phyloP scores from a whole-genome alignment of 2,329 filamentous ascomycete genomes.

The Fusarium sublunatum region DNA sequence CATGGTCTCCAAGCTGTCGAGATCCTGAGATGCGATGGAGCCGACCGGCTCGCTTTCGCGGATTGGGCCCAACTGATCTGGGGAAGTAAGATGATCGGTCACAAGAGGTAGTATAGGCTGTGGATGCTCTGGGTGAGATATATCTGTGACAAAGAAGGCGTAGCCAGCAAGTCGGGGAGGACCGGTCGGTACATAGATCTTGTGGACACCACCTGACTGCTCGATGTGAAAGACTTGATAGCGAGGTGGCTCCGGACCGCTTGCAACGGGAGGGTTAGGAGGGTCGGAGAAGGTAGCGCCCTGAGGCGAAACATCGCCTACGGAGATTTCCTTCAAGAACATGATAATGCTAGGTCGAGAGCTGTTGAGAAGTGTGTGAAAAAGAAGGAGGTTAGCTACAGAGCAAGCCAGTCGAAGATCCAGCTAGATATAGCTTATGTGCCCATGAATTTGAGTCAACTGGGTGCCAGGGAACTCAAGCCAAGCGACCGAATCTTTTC shows the following conservation, averaged over 20 bases:
- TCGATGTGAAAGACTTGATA: slow-evolving; percentile 39
- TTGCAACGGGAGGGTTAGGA: slow-evolving; percentile 1
- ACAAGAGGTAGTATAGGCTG: slow-evolving; percentile 15
- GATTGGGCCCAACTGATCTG: slow-evolving; percentile 20
- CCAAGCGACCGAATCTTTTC: background rate
- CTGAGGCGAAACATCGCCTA: background rate
- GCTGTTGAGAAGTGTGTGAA: background rate
- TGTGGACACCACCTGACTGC: slow-evolving; percentile 27
- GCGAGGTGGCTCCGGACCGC: slow-evolving; percentile 1
- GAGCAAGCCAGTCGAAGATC: background rate
- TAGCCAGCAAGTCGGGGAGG: slow-evolving; percentile 23
- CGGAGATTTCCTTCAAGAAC: slow-evolving; percentile 8
- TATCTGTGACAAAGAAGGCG: slow-evolving; percentile 17
- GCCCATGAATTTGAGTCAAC: background rate
- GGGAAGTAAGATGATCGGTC: slow-evolving; percentile 13
- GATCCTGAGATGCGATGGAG: slow-evolving; percentile 32
- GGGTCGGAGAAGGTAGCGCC: background rate
- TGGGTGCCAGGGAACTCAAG: slow-evolving; percentile 6
- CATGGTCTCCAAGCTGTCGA: slow-evolving; percentile 29
- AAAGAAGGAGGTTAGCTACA: background rate
- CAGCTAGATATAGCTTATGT: slow-evolving; percentile 13
- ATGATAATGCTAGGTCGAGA: background rate
- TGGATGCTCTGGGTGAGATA: background rate
- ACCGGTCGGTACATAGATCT: slow-evolving; percentile 34
- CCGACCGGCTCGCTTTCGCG: slow-evolving; percentile 32